Base-by-base conservation (phyloP, 2,329 filamentous ascomycete species). In the Pseudocercospora pini-densiflorae region DNA sequence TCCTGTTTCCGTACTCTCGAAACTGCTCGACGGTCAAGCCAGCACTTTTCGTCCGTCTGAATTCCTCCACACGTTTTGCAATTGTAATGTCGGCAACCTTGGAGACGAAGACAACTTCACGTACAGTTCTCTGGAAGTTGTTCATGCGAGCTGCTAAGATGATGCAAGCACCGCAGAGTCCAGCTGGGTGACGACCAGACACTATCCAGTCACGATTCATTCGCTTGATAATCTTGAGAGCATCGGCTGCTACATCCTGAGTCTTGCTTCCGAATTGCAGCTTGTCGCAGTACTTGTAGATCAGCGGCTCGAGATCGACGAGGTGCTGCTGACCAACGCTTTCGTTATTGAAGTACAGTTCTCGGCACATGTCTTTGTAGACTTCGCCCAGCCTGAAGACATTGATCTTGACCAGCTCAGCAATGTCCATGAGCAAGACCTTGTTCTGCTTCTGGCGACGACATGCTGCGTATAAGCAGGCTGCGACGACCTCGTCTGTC, bases 171-270 rank as follows among this genome's bases (percentile, higher is more conserved):
- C 95, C 95, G 78, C 94, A 97, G 62, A 98, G 90, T 71, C 95
- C 95, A 6, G 94, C 94, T 16, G 95, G 95, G 47, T 95, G 90
- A 75, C 95, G 91, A 73, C 95, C 95, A 77, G 94, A 93, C 55
- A 94, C 90, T 88, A 99, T 98, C 94, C 95, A 98, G 80, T 99
- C 95, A 62, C 92, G 86, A 71, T 92, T 94, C 95, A 99, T 98
- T 68, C 95, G 90, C 78, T 91, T 90, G 63, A 97, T 89, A 61
- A 99, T 90, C 62, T 91, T 89, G 63, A 94, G 89, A 6, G 95
- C 95, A 75, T 97, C 93, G 72, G 92, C 88, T 49, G 93, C 94
- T 14, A 99, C 93, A 72, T 91, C 91, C 77, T 91, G 90, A 16
- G 91, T 94, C 70, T 90, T 87, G 43, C 90, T 85, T 61, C 90